Base-by-base conservation (phyloP, 179 eudicot genomes). In the Vitellaria paradoxa region DNA sequence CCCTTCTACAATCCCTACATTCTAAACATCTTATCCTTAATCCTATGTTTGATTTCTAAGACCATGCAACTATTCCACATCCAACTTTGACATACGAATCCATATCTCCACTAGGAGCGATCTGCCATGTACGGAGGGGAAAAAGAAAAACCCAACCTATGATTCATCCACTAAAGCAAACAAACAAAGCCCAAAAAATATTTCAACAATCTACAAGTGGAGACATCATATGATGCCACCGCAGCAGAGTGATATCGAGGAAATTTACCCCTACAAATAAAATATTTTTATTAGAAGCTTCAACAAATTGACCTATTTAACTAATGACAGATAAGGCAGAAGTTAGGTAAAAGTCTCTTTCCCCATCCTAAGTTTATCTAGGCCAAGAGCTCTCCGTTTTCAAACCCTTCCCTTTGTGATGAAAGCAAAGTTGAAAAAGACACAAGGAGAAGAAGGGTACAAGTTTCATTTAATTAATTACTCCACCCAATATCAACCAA, bases 301-400 rank as follows among this genome's bases (percentile, higher is more conserved):
- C 61, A 46, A 77, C 26, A 21, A 45, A 55, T 73, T 77, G 75
- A 59, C 74, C 26, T 23, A 61, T 56, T 37, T 17, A 67, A 49
- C 24, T 17, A 62, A 42, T 62, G 67, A 73, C 70, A 61, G 18
- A 62, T 64, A 68, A 21, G 15, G 15, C 12, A 18, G 42, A 70
- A 46, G 76, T 76, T 76, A 55, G 79, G 83, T 67, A 80, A 63
- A 76, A 52, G 17, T 40, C 76, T 55, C 64, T 76, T 70, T 73
- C 12, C 50, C 50, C 59, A 65, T 47, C 45, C 73, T 76, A 9
- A 46, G 42, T 20, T 26, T 67, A 56, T 37, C 76, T 53, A 50
- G 53, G 5, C 47, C 13, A 68, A 23, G 1, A 57, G 4, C 70
- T 68, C 10, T 15, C 61, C n/a, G 14, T 15, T 21, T 46, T 45